Conservation (phyloP, 805 yeast species). For the Yarrowia osloensis region DNA sequence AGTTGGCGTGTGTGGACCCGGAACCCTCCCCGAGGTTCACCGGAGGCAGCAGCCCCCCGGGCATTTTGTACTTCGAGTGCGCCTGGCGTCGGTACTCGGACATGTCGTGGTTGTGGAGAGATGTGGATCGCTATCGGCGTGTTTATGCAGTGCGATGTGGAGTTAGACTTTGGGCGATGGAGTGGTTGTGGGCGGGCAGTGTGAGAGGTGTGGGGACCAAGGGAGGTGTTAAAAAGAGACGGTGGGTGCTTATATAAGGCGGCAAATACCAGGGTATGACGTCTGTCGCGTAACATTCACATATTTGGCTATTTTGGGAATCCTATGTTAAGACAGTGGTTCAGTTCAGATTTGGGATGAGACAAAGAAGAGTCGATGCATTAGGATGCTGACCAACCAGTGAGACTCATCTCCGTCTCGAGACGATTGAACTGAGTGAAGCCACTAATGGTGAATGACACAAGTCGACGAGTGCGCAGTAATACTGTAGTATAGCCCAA, state of each 20-base stretch:
- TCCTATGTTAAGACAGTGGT: too few species aligned
- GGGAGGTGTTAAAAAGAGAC: too few species aligned
- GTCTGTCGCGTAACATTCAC: not conserved
- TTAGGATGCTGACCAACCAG: too few species aligned
- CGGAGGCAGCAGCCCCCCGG: constrained; percentile 23
- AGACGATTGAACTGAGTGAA: too few species aligned
- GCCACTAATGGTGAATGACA: too few species aligned
- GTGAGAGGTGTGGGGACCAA: too few species aligned
- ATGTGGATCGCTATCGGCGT: not conserved
- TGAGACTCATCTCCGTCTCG: too few species aligned
- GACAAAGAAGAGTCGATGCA: too few species aligned
- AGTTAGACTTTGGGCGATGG: not conserved
- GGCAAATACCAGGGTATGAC: not conserved
- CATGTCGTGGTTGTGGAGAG: not conserved
- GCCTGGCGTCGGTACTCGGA: constrained; percentile 21
- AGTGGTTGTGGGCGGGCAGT: not conserved
- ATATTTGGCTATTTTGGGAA: not conserved
- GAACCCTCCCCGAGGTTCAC: constrained; percentile 10
- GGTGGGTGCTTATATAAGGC: not conserved
- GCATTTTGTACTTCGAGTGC: constrained; percentile 24
- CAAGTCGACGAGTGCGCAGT: too few species aligned
- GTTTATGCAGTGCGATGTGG: not conserved
- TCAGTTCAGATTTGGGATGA: too few species aligned
- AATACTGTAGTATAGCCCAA: too few species aligned
- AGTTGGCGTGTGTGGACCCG: not conserved